Evolutionary conservation across 371 early-diverging fungal species (phyloP).

Genomic region (Quaeritorhiza haematococci): DNA sequence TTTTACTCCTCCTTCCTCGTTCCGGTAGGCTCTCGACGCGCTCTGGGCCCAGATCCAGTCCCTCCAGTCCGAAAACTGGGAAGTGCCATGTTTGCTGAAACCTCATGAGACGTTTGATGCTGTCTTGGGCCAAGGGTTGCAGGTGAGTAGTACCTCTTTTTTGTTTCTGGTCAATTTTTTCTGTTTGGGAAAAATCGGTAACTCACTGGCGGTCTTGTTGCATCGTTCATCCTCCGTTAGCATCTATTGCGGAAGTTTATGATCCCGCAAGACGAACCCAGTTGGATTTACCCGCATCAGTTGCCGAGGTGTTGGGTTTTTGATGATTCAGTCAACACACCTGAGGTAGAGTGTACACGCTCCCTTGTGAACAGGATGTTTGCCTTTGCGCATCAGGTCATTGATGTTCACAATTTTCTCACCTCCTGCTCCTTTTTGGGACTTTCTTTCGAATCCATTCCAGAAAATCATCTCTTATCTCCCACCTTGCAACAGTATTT

Average conservation of each 20-base stretch:
- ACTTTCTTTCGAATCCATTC: neutral
- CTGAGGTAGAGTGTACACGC: neutral
- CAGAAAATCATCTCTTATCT: too few species aligned
- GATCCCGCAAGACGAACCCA: too few species aligned
- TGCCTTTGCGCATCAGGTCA: neutral
- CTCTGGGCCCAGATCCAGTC: constrained; percentile 65
- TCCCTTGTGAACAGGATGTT: neutral
- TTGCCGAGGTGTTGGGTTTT: constrained; percentile 36
- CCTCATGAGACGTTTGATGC: constrained; percentile 53
- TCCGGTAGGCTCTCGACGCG: constrained; percentile 61
- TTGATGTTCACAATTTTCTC: neutral
- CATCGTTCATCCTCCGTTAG: too few species aligned
- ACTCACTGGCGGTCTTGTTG: too few species aligned
- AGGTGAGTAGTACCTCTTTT: too few species aligned
- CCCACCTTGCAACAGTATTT: constrained; percentile 47
- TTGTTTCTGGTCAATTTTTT: too few species aligned
- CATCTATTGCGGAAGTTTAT: too few species aligned
- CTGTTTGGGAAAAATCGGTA: too few species aligned
- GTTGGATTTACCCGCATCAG: too few species aligned
- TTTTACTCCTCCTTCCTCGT: too few species aligned
- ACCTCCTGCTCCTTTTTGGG: neutral
- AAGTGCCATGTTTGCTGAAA: constrained; percentile 55
- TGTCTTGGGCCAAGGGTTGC: too few species aligned
- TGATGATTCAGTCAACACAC: constrained; percentile 33
- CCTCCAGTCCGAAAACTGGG: constrained; percentile 57